phyloP scores from a whole-genome alignment of 164 flowering plant genomes.

The Hamamelis virginiana region DNA sequence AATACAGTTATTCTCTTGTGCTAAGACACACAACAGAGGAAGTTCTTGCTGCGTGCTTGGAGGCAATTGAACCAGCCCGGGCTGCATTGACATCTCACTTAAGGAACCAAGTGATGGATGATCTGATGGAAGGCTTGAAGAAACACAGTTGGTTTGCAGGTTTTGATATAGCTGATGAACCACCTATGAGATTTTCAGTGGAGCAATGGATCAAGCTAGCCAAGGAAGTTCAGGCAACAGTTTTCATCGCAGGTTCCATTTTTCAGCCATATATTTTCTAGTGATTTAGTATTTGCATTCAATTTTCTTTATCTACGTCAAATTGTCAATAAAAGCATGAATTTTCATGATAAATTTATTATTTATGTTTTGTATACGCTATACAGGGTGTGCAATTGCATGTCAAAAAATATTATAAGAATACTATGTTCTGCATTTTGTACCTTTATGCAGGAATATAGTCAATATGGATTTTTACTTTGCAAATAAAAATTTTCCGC shows the following conservation, averaged over 20 bases:
- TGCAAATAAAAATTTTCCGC: background rate
- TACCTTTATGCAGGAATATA: background rate
- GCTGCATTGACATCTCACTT: conserved; percentile 69
- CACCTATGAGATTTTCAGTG: conserved; percentile 49
- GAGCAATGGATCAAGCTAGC: conserved; percentile 72
- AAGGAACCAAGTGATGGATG: conserved; percentile 60
- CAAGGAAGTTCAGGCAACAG: conserved; percentile 71
- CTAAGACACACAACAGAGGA: conserved; percentile 91
- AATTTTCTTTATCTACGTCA: background rate
- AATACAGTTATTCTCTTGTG: conserved; percentile 73
- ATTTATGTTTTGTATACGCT: background rate
- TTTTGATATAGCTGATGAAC: conserved; percentile 70
- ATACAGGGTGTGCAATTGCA: background rate
- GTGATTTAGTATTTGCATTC: background rate
- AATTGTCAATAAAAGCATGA: background rate
- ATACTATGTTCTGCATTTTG: background rate
- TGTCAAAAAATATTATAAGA: background rate
- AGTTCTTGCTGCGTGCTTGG: conserved; percentile 79
- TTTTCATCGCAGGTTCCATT: conserved; percentile 80
- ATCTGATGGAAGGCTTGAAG: conserved; percentile 58
- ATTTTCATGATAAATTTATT: background rate
- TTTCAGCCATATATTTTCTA: background rate
- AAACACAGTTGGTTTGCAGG: conserved; percentile 70
- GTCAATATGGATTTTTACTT: background rate
- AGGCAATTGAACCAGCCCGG: conserved; percentile 66